A percentile compares a stretch with the other conserved stretches of the same genome.
Conservation (phyloP, 192 early-diverging fungal genomes). For the Linderina pennispora region DNA sequence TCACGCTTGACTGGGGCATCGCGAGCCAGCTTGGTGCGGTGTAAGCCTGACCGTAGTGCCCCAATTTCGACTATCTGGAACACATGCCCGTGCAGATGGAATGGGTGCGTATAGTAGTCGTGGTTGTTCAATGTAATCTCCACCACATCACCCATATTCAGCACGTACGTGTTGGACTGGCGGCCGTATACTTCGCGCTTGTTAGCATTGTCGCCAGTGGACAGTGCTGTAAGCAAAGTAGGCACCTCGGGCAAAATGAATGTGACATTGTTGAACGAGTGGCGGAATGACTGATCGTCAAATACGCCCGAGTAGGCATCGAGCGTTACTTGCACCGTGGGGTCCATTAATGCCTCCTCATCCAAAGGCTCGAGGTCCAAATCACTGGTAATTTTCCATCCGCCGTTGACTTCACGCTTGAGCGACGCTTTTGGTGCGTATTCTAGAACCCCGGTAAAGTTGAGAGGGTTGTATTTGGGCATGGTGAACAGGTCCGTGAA, state of each 20-base stretch:
- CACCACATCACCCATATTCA: constrained; percentile 57
- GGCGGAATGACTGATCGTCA: constrained; percentile 70
- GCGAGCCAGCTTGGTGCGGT: constrained; percentile 19
- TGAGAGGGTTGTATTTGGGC: constrained; percentile 44
- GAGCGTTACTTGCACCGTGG: constrained; percentile 47
- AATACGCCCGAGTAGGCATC: constrained; percentile 53
- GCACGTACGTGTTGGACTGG: constrained; percentile 53
- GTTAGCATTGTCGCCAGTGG: constrained; percentile 47
- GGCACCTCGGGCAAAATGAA: constrained; percentile 60
- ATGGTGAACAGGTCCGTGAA: constrained; percentile 63
- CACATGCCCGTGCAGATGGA: constrained; percentile 83
- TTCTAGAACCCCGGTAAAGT: constrained; percentile 54
- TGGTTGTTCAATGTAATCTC: constrained; percentile 69
- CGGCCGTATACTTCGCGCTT: constrained; percentile 54
- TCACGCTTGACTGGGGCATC: constrained; percentile 49
- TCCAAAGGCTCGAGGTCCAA: constrained; percentile 51
- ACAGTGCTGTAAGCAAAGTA: constrained; percentile 55
- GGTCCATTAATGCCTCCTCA: constrained; percentile 24
- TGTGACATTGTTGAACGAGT: constrained; percentile 69
- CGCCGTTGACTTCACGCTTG: constrained; percentile 1
- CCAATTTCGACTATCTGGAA: constrained; percentile 71
- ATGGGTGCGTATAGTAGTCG: constrained; percentile 66
- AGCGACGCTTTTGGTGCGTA: constrained; percentile 31
- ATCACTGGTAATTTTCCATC: constrained; percentile 48
- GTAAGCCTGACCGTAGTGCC: constrained; percentile 27